These are phyloP conservation scores for Leccinum broughii DNA, from an alignment of 768 basidiomycete species.

Conservation along the genomic window DNA sequence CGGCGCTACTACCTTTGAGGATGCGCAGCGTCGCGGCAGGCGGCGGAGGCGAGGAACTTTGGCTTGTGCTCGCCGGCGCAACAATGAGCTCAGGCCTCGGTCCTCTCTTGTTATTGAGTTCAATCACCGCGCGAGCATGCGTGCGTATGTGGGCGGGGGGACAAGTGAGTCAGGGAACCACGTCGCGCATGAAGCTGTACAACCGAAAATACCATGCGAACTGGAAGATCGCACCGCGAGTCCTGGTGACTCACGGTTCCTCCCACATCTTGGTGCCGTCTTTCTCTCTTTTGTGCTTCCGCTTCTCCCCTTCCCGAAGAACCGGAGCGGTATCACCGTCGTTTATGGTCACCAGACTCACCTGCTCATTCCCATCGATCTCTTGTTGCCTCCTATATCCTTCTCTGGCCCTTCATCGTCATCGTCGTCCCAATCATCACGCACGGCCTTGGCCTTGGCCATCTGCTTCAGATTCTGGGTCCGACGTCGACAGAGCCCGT, in stretches of 20 bases:
- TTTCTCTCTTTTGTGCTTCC: neutral
- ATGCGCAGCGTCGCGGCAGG: conserved; percentile 62
- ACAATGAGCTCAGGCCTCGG: conserved; percentile 70
- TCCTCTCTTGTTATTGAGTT: conserved; percentile 52
- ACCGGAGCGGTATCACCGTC: neutral
- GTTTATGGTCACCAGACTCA: neutral
- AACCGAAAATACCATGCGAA: neutral
- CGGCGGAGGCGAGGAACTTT: conserved; percentile 48
- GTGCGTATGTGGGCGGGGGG: too few species aligned
- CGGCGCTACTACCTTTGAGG: conserved; percentile 50
- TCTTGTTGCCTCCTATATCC: neutral
- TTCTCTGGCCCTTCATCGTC: conserved; percentile 35
- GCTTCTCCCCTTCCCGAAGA: neutral
- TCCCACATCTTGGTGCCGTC: conserved; percentile 50
- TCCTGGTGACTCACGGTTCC: conserved; percentile 54
- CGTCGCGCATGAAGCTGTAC: neutral
- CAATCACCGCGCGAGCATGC: neutral
- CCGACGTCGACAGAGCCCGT: neutral
- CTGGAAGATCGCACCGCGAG: conserved; percentile 8
- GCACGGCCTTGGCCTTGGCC: conserved; percentile 18
- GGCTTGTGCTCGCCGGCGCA: conserved; percentile 37
- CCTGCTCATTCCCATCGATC: neutral
- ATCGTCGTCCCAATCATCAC: conserved; percentile 58
- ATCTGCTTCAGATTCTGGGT: neutral
- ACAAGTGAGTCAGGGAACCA: neutral